A percentile compares a stretch with the other conserved stretches of the same genome.
Evolutionary conservation across 441 rosid species (phyloP).

Genomic region (Mallotus japonicus): DNA sequence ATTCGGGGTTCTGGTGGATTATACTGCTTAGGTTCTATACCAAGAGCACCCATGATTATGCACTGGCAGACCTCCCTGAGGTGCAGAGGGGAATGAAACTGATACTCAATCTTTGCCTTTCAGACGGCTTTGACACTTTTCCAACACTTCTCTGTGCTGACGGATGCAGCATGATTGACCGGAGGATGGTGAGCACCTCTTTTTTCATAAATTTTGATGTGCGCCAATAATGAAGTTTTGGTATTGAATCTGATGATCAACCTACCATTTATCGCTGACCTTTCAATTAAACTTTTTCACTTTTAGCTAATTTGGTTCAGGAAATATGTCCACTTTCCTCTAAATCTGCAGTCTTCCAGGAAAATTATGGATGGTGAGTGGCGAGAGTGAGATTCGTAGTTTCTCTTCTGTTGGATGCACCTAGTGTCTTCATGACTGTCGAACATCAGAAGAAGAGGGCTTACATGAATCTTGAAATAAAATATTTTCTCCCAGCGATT

Average conservation of each 20-base stretch:
- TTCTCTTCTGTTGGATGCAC: not conserved
- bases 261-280: no score
- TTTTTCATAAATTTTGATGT: no score
- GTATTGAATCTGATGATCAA: no score
- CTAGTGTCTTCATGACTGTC: not conserved
- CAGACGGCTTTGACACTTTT: slow-evolving; percentile 60
- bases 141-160: slow-evolving; percentile 53
- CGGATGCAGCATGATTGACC: slow-evolving; percentile 56
- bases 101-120: slow-evolving; percentile 52
- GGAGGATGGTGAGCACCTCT: slow-evolving; percentile 44
- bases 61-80: slow-evolving; percentile 40
- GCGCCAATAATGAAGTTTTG: no score
- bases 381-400: not conserved
- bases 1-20: slow-evolving; percentile 75
- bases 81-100: slow-evolving; percentile 51
- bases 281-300: no score
- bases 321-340: not conserved
- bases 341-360: not conserved
- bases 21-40: slow-evolving; percentile 56
- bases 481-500: no score
- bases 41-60: slow-evolving; percentile 46
- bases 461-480: no score
- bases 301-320: no score
- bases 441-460: no score
- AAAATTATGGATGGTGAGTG: not conserved